Conservation (phyloP, 2,329 filamentous ascomycete species). For the Beauveria asiatica region DNA sequence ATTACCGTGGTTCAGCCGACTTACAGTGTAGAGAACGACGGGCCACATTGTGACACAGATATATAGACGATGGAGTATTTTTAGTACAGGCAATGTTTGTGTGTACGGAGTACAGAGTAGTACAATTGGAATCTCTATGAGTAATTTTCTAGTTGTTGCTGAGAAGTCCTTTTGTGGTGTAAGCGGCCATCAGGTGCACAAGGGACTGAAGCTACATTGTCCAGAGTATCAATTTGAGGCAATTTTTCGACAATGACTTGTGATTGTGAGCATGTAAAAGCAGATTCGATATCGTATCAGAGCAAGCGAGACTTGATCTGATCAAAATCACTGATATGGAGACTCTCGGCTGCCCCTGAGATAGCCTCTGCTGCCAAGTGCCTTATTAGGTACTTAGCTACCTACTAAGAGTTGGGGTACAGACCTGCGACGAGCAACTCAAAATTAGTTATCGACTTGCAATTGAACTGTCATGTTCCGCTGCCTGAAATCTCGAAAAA, state of each 20-base stretch:
- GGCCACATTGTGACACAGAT: neutral
- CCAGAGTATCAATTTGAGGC: neutral
- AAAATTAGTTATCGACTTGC: no score
- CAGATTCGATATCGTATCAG: no score
- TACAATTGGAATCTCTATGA: neutral
- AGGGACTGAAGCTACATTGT: neutral
- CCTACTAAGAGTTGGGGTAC: no score
- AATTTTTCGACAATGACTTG: no score
- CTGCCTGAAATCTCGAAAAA: neutral
- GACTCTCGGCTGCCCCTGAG: no score
- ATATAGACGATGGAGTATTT: neutral
- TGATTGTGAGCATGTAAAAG: no score
- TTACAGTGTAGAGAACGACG: neutral
- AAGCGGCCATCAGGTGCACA: neutral
- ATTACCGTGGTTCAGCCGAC: constrained; percentile 9
- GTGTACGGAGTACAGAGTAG: neutral
- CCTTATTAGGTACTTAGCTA: no score
- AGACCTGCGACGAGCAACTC: no score
- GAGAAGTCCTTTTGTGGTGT: neutral
- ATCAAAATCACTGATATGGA: no score
- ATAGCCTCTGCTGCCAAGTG: no score
- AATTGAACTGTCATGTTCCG: no score
- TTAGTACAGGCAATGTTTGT: neutral
- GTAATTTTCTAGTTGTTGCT: neutral
- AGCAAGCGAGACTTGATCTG: no score